Evolutionary conservation across 2,329 filamentous ascomycete genomes (phyloP), one percentile per base, ranked within the genome.

Genomic region (Thelonectria rubi): DNA sequence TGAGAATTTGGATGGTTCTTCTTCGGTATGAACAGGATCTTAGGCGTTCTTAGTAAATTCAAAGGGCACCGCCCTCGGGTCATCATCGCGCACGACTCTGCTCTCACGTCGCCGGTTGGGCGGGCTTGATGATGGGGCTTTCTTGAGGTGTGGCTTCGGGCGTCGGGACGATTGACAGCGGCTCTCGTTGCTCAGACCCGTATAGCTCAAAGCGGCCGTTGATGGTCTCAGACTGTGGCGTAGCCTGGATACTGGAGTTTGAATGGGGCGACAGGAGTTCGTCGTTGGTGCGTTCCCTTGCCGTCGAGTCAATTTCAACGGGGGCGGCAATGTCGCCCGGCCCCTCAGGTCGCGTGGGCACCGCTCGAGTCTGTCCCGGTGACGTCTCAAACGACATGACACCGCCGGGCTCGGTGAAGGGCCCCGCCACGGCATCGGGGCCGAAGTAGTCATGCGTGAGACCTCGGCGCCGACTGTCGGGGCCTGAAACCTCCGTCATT

Each of bases 231-330:
- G 65, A 68, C 26, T 62, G 48, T 11, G 71, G 71, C 40, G 69
- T 60, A 15, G 65, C 58, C 14, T 67, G 58, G 56, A 69, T 50
- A 60, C 65, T 65, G 2, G 66, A 64, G 40, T 64, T 64, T 3
- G 65, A 62, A 56, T 65, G 61, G 17, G 66, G 65, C 7, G 71
- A 71, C 3, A 70, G 14, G 14, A 61, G 37, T 11, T 60, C 60
- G 9, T 53, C 69, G n/a, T 59, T 51, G 3, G 52, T 64, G 24
- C 63, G 50, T 15, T 65, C 65, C 52, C 57, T 49, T 51, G 46
- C 40, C 3, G 65, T 66, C 47, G 80, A 80, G 61, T 81, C 84
- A 12, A 88, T 84, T 76, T 88, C 86, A 3, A 87, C 83, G 4
- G 85, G 80, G 18, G 76, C 76, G 1, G 78, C 73, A 42, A 86